These are phyloP conservation scores for Elongisporangium prolatum DNA, from an alignment of 352 stramenopile genomes.

Conservation along the genomic window DNA sequence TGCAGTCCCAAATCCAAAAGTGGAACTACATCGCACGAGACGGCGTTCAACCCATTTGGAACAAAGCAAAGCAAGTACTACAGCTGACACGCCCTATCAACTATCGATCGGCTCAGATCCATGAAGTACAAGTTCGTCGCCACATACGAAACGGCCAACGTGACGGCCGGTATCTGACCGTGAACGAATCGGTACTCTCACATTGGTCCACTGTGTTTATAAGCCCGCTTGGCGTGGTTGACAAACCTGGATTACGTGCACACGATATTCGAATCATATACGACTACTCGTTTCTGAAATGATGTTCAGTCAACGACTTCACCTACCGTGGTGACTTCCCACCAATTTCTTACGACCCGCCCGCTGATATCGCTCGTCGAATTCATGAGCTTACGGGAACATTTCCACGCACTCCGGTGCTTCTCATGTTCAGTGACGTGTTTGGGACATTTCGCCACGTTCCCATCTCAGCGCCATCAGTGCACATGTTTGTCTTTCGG, in stretches of 20 bases:
- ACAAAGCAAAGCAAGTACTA: background rate
- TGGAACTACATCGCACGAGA: conserved; percentile 7
- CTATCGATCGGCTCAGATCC: conserved; percentile 6
- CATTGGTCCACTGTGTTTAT: conserved; percentile 8
- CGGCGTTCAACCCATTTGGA: conserved; percentile 2
- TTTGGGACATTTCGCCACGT: conserved; percentile 7
- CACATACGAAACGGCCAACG: conserved; percentile 8
- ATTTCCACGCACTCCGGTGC: background rate
- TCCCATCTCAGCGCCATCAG: background rate
- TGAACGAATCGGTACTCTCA: background rate
- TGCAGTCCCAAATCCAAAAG: background rate
- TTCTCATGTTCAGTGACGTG: background rate
- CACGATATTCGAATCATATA: conserved; percentile 9
- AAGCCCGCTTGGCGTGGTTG: conserved; percentile 7
- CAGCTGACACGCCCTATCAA: conserved; percentile 2
- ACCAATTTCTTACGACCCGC: background rate
- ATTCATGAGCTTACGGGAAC: background rate
- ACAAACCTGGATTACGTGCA: background rate
- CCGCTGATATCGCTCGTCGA: conserved; percentile 2
- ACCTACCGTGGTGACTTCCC: conserved; percentile 5
- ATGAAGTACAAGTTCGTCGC: conserved; percentile 1
- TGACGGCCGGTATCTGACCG: conserved; percentile 6
- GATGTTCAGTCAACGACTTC: conserved; percentile 12
- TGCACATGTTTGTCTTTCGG: conserved; percentile 12
- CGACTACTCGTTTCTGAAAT: conserved; percentile 7